phyloP scores from a whole-genome alignment of 2,329 filamentous ascomycete species.

The Drechslerella dactyloides region DNA sequence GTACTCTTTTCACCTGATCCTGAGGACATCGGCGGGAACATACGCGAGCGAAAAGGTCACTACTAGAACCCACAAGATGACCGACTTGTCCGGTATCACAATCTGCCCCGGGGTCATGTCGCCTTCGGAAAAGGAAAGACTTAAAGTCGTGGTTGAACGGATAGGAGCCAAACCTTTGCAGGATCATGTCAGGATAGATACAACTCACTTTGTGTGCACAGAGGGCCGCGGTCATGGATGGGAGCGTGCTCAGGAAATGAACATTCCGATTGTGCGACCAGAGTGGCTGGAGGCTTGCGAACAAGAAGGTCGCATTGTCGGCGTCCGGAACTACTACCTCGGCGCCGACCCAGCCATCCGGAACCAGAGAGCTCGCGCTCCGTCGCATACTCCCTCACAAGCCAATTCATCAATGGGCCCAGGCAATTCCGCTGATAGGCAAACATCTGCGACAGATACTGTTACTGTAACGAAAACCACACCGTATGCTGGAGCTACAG shows the following conservation, averaged over 20 bases:
- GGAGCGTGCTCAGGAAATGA: slow-evolving; percentile 98
- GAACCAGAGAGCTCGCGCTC: slow-evolving; percentile 27
- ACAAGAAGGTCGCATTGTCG: slow-evolving; percentile 86
- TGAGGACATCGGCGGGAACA: slow-evolving; percentile 88
- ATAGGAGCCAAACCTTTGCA: slow-evolving; percentile 86
- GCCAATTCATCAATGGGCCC: background rate
- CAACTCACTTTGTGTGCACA: slow-evolving; percentile 96
- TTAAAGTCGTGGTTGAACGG: slow-evolving; percentile 77
- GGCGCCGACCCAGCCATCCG: slow-evolving; percentile 68
- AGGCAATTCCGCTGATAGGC: slow-evolving; percentile 18
- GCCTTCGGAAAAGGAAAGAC: slow-evolving; percentile 73
- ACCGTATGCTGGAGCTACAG: background rate
- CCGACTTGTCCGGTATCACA: slow-evolving; percentile 91
- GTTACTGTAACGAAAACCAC: slow-evolving; percentile 1
- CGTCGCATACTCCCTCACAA: slow-evolving; percentile 30
- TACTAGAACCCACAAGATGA: slow-evolving; percentile 97
- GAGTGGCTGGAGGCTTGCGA: slow-evolving; percentile 99
- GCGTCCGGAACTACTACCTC: slow-evolving; percentile 93
- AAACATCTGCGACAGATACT: slow-evolving; percentile 23
- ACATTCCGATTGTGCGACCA: slow-evolving; percentile 93
- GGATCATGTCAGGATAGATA: slow-evolving; percentile 91
- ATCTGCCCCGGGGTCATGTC: slow-evolving; percentile 84
- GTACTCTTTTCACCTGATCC: slow-evolving; percentile 90
- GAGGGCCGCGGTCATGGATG: slow-evolving; percentile 87
- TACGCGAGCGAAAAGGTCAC: slow-evolving; percentile 81